Evolutionary conservation across 2,329 filamentous ascomycete genomes (phyloP).

Genomic region (Ceratocystis lukuohia): DNA sequence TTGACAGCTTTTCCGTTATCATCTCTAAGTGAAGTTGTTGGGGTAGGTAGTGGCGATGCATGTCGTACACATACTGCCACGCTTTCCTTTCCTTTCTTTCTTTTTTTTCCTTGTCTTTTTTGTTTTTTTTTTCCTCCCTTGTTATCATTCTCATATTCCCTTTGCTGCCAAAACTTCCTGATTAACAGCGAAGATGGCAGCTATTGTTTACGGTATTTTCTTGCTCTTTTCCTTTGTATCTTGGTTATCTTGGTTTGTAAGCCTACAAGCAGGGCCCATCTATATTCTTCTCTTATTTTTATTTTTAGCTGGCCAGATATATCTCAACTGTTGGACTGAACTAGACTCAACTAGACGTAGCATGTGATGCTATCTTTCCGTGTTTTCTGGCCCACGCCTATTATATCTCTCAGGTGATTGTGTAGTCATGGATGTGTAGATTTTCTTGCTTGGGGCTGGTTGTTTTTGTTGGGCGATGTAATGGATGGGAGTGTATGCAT

Average conservation of each 20-base stretch:
- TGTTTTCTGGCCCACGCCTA: neutral
- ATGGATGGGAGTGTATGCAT: neutral
- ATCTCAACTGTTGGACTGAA: neutral
- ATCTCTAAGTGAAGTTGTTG: constrained; percentile 28
- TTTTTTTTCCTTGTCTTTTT: neutral
- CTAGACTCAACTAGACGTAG: neutral
- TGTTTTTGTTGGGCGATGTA: neutral
- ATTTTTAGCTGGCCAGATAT: neutral
- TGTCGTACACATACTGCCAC: neutral
- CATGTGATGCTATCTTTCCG: too few species aligned
- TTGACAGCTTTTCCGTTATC: constrained; percentile 76
- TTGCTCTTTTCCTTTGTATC: neutral
- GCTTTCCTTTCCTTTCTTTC: neutral
- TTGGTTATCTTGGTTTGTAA: neutral
- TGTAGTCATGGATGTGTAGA: neutral
- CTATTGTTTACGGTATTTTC: neutral
- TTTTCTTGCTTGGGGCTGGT: neutral
- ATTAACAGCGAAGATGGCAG: neutral
- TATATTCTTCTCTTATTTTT: neutral
- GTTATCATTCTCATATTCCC: neutral
- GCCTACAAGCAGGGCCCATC: neutral
- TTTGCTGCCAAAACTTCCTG: neutral
- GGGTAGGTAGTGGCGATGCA: constrained; percentile 5
- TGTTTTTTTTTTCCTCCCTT: constrained; percentile 9
- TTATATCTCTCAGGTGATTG: neutral